Evolutionary conservation across 768 basidiomycete species (phyloP).

Genomic region (Hemileccinum impolitum): DNA sequence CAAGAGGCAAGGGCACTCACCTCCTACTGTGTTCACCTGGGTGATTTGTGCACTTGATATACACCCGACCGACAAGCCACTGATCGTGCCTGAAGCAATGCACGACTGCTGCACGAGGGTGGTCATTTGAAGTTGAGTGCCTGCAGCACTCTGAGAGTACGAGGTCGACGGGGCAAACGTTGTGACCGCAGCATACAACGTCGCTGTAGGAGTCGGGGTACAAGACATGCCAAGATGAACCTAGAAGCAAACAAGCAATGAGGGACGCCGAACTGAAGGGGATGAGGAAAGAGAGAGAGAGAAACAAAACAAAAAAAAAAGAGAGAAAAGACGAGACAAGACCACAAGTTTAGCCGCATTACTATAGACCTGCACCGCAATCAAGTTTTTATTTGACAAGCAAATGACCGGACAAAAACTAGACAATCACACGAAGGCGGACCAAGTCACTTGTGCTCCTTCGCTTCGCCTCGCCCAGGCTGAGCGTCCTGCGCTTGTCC

Average conservation of each 20-base stretch:
- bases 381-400: neutral
- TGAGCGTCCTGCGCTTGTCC: conserved; percentile 21
- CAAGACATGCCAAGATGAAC: conserved; percentile 33
- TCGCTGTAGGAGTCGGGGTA: conserved; percentile 41
- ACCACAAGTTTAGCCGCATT: neutral
- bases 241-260: neutral
- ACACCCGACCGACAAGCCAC: conserved; percentile 27
- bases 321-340: neutral
- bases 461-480: conserved; percentile 9
- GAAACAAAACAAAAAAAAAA: conserved; percentile 8
- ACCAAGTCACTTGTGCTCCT: conserved; percentile 25
- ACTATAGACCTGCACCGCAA: neutral
- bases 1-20: conserved; percentile 26
- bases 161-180: conserved; percentile 35
- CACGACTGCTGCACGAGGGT: conserved; percentile 34
- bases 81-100: conserved; percentile 27
- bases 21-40: conserved; percentile 32
- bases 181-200: conserved; percentile 38
- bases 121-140: conserved; percentile 30
- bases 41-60: conserved; percentile 25
- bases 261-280: too few species aligned
- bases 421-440: conserved; percentile 70
- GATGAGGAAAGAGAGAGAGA: neutral
- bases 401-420: conserved; percentile 27
- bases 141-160: conserved; percentile 34